Percentiles rank a stretch among this genome's conserved stretches.
phyloP scores from a whole-genome alignment of 208 protist genomes.

The Dictyostelium gargantuum region DNA sequence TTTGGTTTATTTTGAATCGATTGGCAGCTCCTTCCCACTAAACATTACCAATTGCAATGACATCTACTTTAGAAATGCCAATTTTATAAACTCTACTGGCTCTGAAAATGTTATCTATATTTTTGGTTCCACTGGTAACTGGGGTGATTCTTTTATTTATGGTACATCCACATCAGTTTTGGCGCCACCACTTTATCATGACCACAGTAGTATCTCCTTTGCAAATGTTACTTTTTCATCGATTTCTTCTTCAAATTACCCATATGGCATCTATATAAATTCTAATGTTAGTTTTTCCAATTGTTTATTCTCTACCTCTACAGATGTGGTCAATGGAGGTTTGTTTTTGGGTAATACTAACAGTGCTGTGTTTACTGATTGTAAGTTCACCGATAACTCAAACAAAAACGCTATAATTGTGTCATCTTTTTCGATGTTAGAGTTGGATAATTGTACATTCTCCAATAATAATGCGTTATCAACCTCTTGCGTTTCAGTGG shows the following conservation, averaged over 20 bases:
- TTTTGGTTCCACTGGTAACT: not conserved
- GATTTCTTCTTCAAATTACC: not conserved
- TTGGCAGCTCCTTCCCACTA: not conserved
- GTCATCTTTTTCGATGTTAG: not conserved
- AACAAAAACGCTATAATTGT: not conserved
- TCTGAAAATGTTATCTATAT: not conserved
- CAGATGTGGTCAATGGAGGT: not conserved
- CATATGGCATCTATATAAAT: not conserved
- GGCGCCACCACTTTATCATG: not conserved
- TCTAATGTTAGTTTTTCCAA: not conserved
- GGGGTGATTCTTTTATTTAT: not conserved
- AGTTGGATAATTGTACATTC: not conserved
- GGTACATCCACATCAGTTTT: not conserved
- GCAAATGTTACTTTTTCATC: not conserved
- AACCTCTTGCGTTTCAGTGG: not conserved
- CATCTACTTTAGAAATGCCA: not conserved
- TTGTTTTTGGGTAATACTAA: not conserved
- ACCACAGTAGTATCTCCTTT: not conserved
- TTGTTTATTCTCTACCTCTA: not conserved
- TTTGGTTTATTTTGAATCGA: not conserved
- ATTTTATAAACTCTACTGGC: not conserved
- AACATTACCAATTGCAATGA: not conserved
- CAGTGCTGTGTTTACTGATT: not conserved
- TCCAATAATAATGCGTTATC: not conserved
- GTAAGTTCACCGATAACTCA: not conserved